Conservation (phyloP, 1,284 basidiomycete genomes). For the Ceratobasidium sp. region DNA sequence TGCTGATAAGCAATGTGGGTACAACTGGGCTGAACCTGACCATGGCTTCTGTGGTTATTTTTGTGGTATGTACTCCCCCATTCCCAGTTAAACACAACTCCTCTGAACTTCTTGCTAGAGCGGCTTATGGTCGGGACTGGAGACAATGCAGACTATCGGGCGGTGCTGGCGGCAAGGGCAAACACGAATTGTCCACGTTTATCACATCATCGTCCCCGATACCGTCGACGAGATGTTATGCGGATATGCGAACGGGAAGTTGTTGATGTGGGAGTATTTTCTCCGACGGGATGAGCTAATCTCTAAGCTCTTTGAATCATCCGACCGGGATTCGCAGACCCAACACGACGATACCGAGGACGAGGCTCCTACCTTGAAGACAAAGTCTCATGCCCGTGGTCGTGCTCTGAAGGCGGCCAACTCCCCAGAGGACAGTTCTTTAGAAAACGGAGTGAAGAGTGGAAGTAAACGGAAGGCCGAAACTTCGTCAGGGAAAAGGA, state of each 20-base stretch:
- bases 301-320: neutral
- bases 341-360: neutral
- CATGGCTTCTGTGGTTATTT: slow-evolving; percentile 21
- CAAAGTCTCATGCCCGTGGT: no score
- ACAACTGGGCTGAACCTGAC: slow-evolving; percentile 23
- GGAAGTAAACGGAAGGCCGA: no score
- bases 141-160: slow-evolving; percentile 12
- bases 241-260: neutral
- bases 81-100: neutral
- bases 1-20: slow-evolving; percentile 28
- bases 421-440: no score
- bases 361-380: neutral
- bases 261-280: neutral
- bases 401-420: no score
- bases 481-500: no score
- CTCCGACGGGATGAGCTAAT: neutral
- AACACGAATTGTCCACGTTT: neutral
- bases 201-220: neutral
- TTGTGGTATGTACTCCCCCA: neutral
- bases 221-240: slow-evolving; percentile 17
- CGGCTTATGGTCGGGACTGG: slow-evolving; percentile 24
- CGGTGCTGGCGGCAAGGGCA: slow-evolving; percentile 18
- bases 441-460: no score
- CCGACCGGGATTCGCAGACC: no score
- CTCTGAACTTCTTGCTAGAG: neutral